phyloP scores from a whole-genome alignment of 208 protist genomes.

The Blechomonas ayalai region DNA sequence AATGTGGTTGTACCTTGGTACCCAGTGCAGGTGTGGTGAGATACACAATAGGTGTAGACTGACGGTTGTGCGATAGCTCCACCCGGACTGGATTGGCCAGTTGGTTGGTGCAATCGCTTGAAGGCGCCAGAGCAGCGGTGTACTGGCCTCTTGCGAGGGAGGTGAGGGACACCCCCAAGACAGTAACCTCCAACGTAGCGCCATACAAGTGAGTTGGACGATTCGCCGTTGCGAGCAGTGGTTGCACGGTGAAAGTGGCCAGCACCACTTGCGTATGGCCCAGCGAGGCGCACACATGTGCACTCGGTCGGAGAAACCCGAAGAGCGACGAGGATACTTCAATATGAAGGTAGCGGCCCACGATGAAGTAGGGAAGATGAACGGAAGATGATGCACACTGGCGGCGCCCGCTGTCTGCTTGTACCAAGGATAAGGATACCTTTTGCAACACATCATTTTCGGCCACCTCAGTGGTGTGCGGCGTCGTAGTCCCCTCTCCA shows the following conservation, averaged over 20 bases:
- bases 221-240: conserved; percentile 16
- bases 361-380: conserved; percentile 32
- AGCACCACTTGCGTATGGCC: conserved; percentile 23
- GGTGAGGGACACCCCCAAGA: conserved; percentile 27
- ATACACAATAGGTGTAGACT: conserved; percentile 14
- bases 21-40: conserved; percentile 4
- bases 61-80: conserved; percentile 11
- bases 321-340: no score
- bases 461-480: conserved; percentile 29
- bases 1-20: conserved; percentile 6
- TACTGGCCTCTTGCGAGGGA: conserved; percentile 26
- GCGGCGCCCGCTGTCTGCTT: conserved; percentile 40
- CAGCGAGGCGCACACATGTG: conserved; percentile 32
- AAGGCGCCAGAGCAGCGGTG: conserved; percentile 33
- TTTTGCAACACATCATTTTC: conserved; percentile 12
- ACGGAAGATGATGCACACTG: conserved; percentile 29
- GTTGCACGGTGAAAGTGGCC: conserved; percentile 15
- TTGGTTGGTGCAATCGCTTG: conserved; percentile 15
- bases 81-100: conserved; percentile 4
- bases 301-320: no score
- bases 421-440: conserved; percentile 51
- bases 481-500: conserved; percentile 28
- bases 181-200: conserved; percentile 19
- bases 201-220: conserved; percentile 13
- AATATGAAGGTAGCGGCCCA: conserved; percentile 22